phyloP scores from a whole-genome alignment of 2,329 filamentous ascomycete genomes.

The Botrytis paeoniae region DNA sequence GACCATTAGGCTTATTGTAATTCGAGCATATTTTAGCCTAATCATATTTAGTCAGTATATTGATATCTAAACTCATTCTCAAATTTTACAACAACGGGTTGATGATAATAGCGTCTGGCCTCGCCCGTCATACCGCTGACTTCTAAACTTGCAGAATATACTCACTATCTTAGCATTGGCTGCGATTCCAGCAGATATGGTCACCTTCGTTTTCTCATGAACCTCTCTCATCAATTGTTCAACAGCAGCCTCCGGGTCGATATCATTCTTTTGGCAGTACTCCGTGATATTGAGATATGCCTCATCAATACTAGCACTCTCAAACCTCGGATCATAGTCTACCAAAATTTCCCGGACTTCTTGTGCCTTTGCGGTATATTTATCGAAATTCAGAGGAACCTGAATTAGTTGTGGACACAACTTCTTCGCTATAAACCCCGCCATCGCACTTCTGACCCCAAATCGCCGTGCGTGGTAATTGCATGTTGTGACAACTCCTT shows the following conservation, averaged over 20 bases:
- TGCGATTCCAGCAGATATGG: constrained; percentile 90
- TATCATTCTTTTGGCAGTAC: constrained; percentile 69
- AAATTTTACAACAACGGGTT: background rate
- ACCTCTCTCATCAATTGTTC: constrained; percentile 75
- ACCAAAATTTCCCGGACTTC: constrained; percentile 80
- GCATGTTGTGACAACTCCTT: constrained; percentile 61
- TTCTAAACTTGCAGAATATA: background rate
- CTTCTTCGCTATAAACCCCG: constrained; percentile 90
- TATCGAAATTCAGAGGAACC: constrained; percentile 81
- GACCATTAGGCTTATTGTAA: constrained; percentile 93
- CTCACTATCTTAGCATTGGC: constrained; percentile 74
- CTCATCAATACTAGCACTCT: constrained; percentile 93
- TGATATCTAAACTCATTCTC: background rate
- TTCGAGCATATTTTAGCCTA: constrained; percentile 90
- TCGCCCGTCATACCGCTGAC: background rate
- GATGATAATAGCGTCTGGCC: background rate
- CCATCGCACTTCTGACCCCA: constrained; percentile 93
- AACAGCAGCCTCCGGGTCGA: constrained; percentile 71
- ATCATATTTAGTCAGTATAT: background rate
- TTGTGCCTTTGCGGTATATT: constrained; percentile 85
- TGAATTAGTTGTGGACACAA: constrained; percentile 83
- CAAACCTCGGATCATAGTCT: constrained; percentile 86
- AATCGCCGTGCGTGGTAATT: constrained; percentile 91
- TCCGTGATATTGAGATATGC: constrained; percentile 93
- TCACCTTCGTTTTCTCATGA: constrained; percentile 72